These are phyloP conservation scores for Bipolaris sorokiniana DNA, from an alignment of 2,329 filamentous ascomycete species.

Conservation along the genomic window DNA sequence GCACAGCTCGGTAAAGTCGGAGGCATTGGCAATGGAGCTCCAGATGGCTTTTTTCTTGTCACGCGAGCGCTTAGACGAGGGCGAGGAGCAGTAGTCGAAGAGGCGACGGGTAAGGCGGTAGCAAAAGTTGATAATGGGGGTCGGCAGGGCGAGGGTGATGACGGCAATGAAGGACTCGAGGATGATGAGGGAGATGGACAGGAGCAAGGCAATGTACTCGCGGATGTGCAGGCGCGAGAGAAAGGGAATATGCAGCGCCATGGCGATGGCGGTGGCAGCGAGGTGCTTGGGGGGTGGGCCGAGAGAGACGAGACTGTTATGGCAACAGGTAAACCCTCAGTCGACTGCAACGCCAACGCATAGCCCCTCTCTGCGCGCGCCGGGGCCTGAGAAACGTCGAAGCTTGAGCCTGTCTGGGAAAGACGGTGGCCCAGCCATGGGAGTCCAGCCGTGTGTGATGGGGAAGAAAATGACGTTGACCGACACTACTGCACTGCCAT, in stretches of 20 bases:
- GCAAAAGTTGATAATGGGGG: conserved; percentile 79
- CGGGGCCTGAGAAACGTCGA: conserved; percentile 9
- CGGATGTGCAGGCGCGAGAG: conserved; percentile 65
- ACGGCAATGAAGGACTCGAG: conserved; percentile 84
- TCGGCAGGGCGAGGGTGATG: conserved; percentile 84
- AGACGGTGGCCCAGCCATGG: conserved; percentile 11
- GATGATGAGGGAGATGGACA: conserved; percentile 81
- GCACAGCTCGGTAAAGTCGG: conserved; percentile 95
- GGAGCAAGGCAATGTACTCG: conserved; percentile 86
- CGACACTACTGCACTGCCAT: conserved; percentile 2
- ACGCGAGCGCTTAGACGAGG: conserved; percentile 70
- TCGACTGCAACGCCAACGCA: conserved; percentile 11
- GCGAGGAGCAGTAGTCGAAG: conserved; percentile 79
- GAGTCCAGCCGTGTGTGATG: background rate
- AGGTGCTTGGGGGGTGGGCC: too few relatives aligned
- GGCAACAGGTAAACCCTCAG: background rate
- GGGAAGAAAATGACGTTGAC: conserved; percentile 17
- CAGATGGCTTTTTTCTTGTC: conserved; percentile 76
- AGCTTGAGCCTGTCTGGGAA: conserved; percentile 4
- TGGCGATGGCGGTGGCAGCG: conserved; percentile 29
- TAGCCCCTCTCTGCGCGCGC: conserved; percentile 11
- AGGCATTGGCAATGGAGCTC: conserved; percentile 79
- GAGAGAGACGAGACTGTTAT: conserved; percentile 7
- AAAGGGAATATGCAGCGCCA: conserved; percentile 64
- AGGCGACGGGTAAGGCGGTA: conserved; percentile 81